These are phyloP conservation scores for Saposhnikovia divaricata DNA, from an alignment of 129 eudicot genomes.

Conservation along the genomic window DNA sequence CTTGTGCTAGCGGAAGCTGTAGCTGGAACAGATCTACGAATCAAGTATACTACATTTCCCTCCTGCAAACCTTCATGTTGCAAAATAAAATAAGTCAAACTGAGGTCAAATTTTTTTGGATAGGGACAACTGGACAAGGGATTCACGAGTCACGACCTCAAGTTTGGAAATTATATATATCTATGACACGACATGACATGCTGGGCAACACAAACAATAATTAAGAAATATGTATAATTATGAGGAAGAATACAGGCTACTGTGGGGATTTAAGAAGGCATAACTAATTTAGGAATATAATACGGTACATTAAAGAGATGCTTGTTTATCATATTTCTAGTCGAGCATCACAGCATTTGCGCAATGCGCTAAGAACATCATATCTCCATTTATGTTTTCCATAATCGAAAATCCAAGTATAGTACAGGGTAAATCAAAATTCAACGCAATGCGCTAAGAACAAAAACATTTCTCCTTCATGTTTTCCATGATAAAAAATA, in stretches of 20 bases:
- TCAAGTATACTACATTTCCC: background rate
- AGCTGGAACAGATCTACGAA: background rate
- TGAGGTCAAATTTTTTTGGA: background rate
- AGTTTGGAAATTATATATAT: no score
- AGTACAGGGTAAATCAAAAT: no score
- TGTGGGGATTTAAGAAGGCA: background rate
- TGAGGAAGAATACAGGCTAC: no score
- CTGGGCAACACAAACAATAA: background rate
- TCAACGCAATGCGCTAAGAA: no score
- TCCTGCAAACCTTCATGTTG: background rate
- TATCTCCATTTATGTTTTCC: background rate
- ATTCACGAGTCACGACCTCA: background rate
- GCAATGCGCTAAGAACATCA: background rate
- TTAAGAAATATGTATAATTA: no score
- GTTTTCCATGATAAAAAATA: background rate
- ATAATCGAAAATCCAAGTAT: no score
- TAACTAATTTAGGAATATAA: background rate
- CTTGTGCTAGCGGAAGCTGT: slow-evolving; percentile 5
- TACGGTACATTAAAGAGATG: background rate
- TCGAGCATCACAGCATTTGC: background rate
- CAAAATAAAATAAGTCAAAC: background rate
- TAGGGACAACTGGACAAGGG: background rate
- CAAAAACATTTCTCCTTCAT: background rate
- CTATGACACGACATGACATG: background rate
- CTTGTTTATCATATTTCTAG: background rate